phyloP scores from a whole-genome alignment of 352 stramenopile species.

The Aphanomyces astaci region DNA sequence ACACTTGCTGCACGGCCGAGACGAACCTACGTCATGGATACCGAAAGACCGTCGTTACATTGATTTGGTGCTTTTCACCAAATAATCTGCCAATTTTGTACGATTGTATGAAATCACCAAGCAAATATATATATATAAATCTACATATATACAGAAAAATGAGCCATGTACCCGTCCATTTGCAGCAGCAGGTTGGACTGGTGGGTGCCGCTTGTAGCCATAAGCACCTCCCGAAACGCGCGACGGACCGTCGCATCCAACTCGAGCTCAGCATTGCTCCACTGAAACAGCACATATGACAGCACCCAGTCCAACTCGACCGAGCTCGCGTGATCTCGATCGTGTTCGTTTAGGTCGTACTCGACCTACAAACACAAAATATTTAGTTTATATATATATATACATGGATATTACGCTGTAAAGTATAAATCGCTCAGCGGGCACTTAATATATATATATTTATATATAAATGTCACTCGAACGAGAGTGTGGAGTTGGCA shows the following conservation, averaged over 20 bases:
- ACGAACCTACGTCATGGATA: constrained; percentile 3
- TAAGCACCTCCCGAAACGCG: constrained; percentile 6
- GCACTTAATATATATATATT: too few species aligned
- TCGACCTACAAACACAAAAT: neutral
- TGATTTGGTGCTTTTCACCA: too few species aligned
- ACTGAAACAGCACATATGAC: neutral
- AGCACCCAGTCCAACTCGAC: constrained; percentile 19
- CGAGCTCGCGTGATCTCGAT: neutral
- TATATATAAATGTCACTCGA: too few species aligned
- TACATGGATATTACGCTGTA: too few species aligned
- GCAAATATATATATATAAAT: too few species aligned
- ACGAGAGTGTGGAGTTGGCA: too few species aligned
- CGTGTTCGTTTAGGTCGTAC: constrained; percentile 9
- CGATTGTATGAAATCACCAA: too few species aligned
- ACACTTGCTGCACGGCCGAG: neutral
- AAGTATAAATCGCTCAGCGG: too few species aligned
- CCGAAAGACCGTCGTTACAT: too few species aligned
- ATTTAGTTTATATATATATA: too few species aligned
- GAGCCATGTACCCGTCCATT: constrained; percentile 18
- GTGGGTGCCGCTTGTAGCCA: constrained; percentile 1
- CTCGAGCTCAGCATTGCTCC: neutral
- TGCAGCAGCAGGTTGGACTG: constrained; percentile 17
- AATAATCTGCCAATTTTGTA: too few species aligned
- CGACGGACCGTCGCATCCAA: neutral
- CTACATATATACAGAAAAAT: neutral